phyloP scores from a whole-genome alignment of 2,329 filamentous ascomycete species.

The Talaromyces sp. region DNA sequence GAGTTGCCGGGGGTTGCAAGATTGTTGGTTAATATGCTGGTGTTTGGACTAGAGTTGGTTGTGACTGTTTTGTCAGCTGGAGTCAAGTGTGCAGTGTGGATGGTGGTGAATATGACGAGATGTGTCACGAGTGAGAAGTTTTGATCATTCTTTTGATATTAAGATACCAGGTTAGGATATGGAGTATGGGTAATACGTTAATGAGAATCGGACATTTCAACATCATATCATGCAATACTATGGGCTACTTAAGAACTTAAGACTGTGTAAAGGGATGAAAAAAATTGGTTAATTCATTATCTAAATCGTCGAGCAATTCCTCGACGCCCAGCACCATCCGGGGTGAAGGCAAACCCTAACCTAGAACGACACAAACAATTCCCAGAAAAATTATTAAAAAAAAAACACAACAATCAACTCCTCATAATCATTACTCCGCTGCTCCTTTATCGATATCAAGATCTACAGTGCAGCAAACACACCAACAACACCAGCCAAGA shows the following conservation, averaged over 20 bases:
- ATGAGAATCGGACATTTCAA: too few species aligned
- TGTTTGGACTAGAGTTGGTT: conserved; percentile 32
- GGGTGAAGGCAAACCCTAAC: neutral
- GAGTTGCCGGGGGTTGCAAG: conserved; percentile 34
- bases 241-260: too few species aligned
- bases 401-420: neutral
- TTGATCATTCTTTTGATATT: conserved; percentile 15
- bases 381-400: neutral
- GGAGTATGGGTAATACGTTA: neutral
- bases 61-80: conserved; percentile 31
- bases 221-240: neutral
- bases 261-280: too few species aligned
- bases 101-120: conserved; percentile 33
- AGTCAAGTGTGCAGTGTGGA: conserved; percentile 37
- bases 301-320: neutral
- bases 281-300: neutral
- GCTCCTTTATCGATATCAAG: neutral
- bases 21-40: conserved; percentile 29
- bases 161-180: neutral
- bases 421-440: neutral
- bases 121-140: conserved; percentile 38
- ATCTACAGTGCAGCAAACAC: conserved; percentile 7
- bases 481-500: conserved; percentile 6
- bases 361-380: neutral
- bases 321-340: neutral